Evolutionary conservation across 2,329 filamentous ascomycete species (phyloP).

Genomic region (Amylocarpus encephaloides): DNA sequence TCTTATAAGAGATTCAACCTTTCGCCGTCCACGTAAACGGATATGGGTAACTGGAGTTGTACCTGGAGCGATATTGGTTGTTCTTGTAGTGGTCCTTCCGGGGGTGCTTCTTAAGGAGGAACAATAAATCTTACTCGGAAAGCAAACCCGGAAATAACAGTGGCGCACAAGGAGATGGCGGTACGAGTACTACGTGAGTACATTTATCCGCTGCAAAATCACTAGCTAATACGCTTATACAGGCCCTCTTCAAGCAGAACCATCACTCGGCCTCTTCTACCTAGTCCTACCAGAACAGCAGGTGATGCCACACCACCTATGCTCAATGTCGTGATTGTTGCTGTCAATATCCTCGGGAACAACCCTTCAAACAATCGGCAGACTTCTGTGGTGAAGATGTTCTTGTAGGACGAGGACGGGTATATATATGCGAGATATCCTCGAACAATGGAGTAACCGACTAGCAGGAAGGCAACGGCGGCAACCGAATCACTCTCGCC

Average conservation of each 20-base stretch:
- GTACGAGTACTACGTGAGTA: neutral
- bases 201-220: neutral
- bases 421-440: constrained; percentile 1
- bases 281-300: neutral
- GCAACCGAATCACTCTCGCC: neutral
- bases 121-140: neutral
- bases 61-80: neutral
- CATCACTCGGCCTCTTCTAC: neutral
- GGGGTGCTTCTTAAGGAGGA: neutral
- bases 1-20: too few species aligned
- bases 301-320: constrained; percentile 2
- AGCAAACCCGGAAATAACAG: neutral
- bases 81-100: neutral
- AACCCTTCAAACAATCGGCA: neutral
- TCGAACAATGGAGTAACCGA: neutral
- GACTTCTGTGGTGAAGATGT: neutral
- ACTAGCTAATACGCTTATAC: neutral
- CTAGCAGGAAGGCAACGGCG: neutral
- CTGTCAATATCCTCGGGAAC: neutral
- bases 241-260: neutral
- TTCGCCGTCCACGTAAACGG: neutral
- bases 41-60: neutral
- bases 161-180: neutral
- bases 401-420: constrained; percentile 2
- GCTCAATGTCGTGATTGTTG: neutral